A percentile compares a stretch with the other conserved stretches of the same genome.
phyloP scores from a whole-genome alignment of 768 basidiomycete species.

The Pleurotus platypus region DNA sequence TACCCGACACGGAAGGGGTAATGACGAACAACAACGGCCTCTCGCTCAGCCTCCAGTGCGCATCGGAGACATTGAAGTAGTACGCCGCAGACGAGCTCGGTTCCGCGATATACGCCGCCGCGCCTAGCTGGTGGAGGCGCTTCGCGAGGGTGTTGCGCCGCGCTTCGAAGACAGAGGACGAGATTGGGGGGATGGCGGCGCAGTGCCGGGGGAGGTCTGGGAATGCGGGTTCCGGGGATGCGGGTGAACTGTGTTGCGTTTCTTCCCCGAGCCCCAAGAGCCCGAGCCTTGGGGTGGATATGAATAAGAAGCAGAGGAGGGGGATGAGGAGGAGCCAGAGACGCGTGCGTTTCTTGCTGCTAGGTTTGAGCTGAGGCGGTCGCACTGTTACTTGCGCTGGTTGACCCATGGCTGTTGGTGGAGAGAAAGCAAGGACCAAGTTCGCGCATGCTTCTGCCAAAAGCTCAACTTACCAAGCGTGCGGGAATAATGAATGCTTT shows the following conservation, averaged over 20 bases:
- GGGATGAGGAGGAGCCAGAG: not conserved
- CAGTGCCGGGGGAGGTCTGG: constrained; percentile 35
- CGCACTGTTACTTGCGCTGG: too few relatives aligned
- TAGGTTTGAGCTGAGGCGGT: too few relatives aligned
- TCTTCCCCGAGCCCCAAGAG: too few relatives aligned
- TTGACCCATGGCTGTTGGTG: too few relatives aligned
- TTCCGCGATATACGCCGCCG: constrained; percentile 74
- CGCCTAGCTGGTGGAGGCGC: constrained; percentile 44
- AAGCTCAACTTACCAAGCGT: too few relatives aligned
- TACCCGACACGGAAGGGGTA: constrained; percentile 30
- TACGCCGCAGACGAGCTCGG: constrained; percentile 70
- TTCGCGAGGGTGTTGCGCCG: constrained; percentile 56
- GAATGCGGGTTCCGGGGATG: not conserved
- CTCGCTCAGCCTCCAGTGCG: constrained; percentile 72
- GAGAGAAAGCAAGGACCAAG: too few relatives aligned
- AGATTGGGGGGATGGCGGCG: constrained; percentile 44
- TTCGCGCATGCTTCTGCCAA: too few relatives aligned
- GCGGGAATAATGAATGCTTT: too few relatives aligned
- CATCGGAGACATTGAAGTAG: constrained; percentile 65
- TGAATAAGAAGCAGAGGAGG: not conserved
- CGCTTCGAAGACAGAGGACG: constrained; percentile 36
- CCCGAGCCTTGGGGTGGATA: too few relatives aligned
- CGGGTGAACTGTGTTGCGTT: too few relatives aligned
- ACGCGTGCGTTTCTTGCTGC: not conserved
- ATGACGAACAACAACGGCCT: constrained; percentile 73